Conservation (phyloP, 2,329 filamentous ascomycete genomes). For the Zymoseptoria brevis region DNA sequence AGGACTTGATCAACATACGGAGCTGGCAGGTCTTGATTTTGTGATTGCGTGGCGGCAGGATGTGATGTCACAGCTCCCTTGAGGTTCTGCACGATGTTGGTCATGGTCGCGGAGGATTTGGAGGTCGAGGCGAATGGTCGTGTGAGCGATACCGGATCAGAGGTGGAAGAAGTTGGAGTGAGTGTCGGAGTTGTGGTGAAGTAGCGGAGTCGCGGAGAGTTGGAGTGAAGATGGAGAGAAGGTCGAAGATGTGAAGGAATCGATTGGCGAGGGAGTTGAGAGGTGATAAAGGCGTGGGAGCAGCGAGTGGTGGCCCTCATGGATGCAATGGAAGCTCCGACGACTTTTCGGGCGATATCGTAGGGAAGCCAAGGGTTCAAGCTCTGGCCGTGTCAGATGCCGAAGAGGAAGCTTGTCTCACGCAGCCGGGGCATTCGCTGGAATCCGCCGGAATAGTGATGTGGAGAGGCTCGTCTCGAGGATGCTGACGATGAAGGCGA, state of each 20-base stretch:
- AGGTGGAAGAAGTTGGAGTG: not conserved
- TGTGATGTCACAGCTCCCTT: not conserved
- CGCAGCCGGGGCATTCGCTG: not conserved
- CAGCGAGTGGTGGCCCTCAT: not conserved
- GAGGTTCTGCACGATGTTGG: not conserved
- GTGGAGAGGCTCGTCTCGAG: not conserved
- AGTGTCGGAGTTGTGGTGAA: not conserved
- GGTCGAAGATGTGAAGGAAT: not conserved
- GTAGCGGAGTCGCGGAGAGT: not conserved
- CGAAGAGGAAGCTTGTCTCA: not conserved
- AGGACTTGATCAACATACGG: constrained; percentile 13
- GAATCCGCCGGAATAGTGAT: not conserved
- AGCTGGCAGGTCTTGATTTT: constrained; percentile 9
- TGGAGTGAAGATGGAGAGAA: not conserved
- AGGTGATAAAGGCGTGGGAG: not conserved
- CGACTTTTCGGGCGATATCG: not conserved
- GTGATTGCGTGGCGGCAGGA: not conserved
- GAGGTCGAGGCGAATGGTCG: not conserved
- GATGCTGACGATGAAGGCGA: not conserved
- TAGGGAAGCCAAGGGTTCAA: not conserved
- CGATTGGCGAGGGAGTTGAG: not conserved
- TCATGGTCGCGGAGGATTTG: not conserved
- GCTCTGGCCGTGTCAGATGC: not conserved
- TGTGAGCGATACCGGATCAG: not conserved
- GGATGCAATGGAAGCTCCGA: not conserved